phyloP scores from a whole-genome alignment of 2,329 filamentous ascomycete species.

The Fusarium penzigii region DNA sequence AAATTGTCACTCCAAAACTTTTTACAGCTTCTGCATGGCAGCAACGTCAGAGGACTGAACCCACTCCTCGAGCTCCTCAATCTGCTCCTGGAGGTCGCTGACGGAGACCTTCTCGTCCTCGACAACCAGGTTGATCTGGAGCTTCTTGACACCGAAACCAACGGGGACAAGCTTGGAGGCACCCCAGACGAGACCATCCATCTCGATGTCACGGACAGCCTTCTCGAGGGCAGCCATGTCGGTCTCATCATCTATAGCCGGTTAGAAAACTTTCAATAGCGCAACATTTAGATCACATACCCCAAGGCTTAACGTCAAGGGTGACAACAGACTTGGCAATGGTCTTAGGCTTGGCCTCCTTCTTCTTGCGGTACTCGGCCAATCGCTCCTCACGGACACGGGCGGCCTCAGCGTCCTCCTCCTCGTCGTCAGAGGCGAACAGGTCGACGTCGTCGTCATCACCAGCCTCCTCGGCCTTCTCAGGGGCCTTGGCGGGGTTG shows the following conservation, averaged over 20 bases:
- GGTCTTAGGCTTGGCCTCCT: conserved; percentile 88
- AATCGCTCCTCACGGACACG: conserved; percentile 85
- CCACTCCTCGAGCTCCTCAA: conserved; percentile 83
- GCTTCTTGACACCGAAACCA: conserved; percentile 98
- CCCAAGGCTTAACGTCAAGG: conserved; percentile 97
- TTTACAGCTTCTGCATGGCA: conserved; percentile 92
- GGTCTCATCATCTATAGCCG: conserved; percentile 78
- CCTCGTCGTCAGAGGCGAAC: conserved; percentile 91
- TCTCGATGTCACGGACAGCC: conserved; percentile 78
- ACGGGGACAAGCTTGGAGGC: conserved; percentile 84
- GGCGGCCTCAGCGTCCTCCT: conserved; percentile 86
- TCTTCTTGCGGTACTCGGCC: conserved; percentile 95
- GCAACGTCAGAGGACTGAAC: conserved; percentile 92
- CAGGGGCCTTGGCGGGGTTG: conserved; percentile 77
- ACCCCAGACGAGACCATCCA: conserved; percentile 97
- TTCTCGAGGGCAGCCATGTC: conserved; percentile 81
- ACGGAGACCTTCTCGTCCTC: conserved; percentile 96
- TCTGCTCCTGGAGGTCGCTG: conserved; percentile 83
- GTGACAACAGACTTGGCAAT: conserved; percentile 96
- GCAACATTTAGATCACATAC: conserved; percentile 55
- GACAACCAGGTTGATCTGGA: conserved; percentile 96
- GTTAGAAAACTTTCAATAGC: conserved; percentile 22
- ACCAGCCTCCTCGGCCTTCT: conserved; percentile 26
- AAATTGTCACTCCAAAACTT: conserved; percentile 25
- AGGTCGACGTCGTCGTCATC: conserved; percentile 81